These are phyloP conservation scores for Daldinia bambusicola DNA, from an alignment of 495 filamentous ascomycete genomes.

Conservation along the genomic window DNA sequence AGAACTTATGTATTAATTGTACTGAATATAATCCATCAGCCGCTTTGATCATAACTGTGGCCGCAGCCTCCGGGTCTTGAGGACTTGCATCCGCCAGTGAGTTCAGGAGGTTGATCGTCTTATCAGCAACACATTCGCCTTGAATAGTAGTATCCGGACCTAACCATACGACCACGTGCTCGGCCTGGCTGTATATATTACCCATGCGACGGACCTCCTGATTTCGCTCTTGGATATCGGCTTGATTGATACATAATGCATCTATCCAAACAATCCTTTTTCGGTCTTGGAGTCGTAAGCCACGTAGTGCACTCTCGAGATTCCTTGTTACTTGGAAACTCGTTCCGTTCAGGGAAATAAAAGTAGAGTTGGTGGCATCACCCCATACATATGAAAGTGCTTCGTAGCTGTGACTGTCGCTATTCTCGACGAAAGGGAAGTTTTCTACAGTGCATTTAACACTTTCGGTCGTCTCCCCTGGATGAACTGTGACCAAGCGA, in stretches of 20 bases:
- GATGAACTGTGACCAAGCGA: constrained; percentile 17
- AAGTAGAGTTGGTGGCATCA: constrained; percentile 6
- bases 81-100: constrained; percentile 5
- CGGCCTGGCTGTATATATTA: constrained; percentile 22
- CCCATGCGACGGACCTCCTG: constrained; percentile 29
- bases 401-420: constrained; percentile 11
- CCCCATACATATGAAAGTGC: constrained; percentile 37
- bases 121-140: constrained; percentile 2
- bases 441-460: constrained; percentile 18
- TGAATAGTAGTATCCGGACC: neutral
- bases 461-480: neutral
- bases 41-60: neutral
- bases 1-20: constrained; percentile 14
- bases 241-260: constrained; percentile 30
- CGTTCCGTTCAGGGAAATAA: constrained; percentile 17
- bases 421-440: constrained; percentile 13
- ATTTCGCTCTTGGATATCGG: constrained; percentile 20
- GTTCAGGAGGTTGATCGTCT: constrained; percentile 6
- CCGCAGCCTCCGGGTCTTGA: constrained; percentile 15
- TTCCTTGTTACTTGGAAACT: constrained; percentile 23
- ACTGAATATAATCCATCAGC: neutral
- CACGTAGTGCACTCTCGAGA: constrained; percentile 15
- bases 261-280: constrained; percentile 24
- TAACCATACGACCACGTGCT: constrained; percentile 20
- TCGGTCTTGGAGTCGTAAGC: constrained; percentile 10